Percentiles rank a stretch among this genome's conserved stretches.
Evolutionary conservation across 2,329 filamentous ascomycete species (phyloP).

Genomic region (Cytospora mali): DNA sequence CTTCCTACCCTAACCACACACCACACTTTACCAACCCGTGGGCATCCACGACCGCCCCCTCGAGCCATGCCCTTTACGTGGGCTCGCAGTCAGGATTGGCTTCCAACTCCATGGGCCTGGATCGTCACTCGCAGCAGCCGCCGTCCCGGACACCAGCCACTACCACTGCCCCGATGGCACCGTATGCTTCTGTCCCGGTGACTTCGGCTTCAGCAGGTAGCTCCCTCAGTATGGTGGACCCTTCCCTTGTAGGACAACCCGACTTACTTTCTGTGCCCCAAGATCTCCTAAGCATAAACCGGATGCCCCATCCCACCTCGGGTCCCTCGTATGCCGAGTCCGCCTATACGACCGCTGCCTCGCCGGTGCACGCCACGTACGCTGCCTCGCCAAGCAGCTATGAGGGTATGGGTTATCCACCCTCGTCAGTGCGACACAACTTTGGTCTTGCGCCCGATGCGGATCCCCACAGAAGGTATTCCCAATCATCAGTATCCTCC

Average conservation of each 20-base stretch:
- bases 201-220: conserved; percentile 74
- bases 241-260: conserved; percentile 61
- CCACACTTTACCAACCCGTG: conserved; percentile 92
- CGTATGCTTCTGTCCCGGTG: conserved; percentile 72
- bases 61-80: conserved; percentile 64
- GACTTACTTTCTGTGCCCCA: conserved; percentile 71
- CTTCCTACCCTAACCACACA: conserved; percentile 62
- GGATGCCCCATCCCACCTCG: conserved; percentile 59
- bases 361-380: conserved; percentile 68
- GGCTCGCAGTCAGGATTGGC: conserved; percentile 56
- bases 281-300: conserved; percentile 74
- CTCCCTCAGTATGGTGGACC: conserved; percentile 59
- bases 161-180: conserved; percentile 64
- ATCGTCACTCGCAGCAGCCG: conserved; percentile 51
- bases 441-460: conserved; percentile 61
- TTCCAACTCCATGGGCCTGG: conserved; percentile 60
- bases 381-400: conserved; percentile 71
- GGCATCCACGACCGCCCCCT: conserved; percentile 59
- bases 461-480: conserved; percentile 67
- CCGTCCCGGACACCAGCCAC: conserved; percentile 57
- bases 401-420: conserved; percentile 75
- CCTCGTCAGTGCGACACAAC: conserved; percentile 62
- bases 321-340: conserved; percentile 71
- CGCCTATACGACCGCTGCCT: conserved; percentile 67
- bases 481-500: conserved; percentile 78